Evolutionary conservation across 495 filamentous ascomycete species (phyloP).

Genomic region (Penicillium ucsense): DNA sequence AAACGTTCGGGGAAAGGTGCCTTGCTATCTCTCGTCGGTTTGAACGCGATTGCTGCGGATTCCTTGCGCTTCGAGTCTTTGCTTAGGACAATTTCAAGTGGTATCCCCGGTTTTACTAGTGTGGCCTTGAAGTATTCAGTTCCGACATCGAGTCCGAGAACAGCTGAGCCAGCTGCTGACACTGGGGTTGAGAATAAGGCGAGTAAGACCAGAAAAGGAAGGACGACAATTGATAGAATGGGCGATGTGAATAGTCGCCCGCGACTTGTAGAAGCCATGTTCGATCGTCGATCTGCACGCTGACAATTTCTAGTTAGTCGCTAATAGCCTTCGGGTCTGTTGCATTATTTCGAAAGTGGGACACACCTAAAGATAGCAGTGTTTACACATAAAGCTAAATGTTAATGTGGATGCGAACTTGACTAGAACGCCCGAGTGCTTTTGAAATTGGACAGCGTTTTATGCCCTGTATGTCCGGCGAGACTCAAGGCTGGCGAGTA

Average conservation of each 20-base stretch:
- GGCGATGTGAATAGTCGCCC: slow-evolving; percentile 32
- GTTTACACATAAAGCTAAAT: slow-evolving; percentile 4
- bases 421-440: no score
- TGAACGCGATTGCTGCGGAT: slow-evolving; percentile 84
- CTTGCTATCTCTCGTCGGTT: slow-evolving; percentile 54
- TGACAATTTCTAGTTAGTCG: slow-evolving; percentile 7
- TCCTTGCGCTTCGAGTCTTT: slow-evolving; percentile 98
- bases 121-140: slow-evolving; percentile 97
- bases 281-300: slow-evolving; percentile 24
- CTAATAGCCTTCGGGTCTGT: background rate
- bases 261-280: slow-evolving; percentile 43
- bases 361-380: slow-evolving; percentile 2
- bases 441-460: no score
- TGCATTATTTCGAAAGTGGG: background rate
- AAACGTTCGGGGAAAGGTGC: slow-evolving; percentile 72
- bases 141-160: slow-evolving; percentile 88
- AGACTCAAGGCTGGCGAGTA: no score
- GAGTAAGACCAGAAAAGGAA: slow-evolving; percentile 43
- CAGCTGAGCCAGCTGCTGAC: slow-evolving; percentile 54
- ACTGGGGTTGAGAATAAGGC: slow-evolving; percentile 49
- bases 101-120: slow-evolving; percentile 94
- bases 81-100: slow-evolving; percentile 96
- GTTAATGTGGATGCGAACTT: slow-evolving; percentile 1
- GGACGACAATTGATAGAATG: slow-evolving; percentile 26
- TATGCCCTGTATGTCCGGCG: no score